phyloP scores from a whole-genome alignment of 2,329 filamentous ascomycete species.

The Diatrype stigma region DNA sequence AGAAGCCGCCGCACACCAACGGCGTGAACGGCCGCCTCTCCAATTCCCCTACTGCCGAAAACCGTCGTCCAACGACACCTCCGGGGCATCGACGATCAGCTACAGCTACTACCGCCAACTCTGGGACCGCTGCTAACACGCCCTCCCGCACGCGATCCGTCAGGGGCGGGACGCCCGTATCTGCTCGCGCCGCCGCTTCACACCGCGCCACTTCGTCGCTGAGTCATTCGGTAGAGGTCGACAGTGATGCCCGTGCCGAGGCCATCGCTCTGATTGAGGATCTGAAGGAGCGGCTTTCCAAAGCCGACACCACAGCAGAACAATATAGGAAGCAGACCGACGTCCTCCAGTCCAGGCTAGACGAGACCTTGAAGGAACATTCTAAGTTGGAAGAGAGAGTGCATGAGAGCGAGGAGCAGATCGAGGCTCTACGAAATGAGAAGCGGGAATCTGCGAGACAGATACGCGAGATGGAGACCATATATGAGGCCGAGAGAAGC shows the following conservation, averaged over 20 bases:
- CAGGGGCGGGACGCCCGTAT: conserved; percentile 62
- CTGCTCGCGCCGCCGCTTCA: conserved; percentile 66
- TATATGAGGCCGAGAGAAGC: conserved; percentile 86
- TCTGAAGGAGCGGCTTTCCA: conserved; percentile 75
- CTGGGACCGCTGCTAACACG: conserved; percentile 29
- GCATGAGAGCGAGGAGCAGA: conserved; percentile 80
- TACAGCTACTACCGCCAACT: conserved; percentile 38
- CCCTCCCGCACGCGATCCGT: conserved; percentile 61
- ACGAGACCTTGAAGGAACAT: conserved; percentile 81
- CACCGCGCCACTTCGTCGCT: conserved; percentile 52
- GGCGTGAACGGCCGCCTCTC: neutral
- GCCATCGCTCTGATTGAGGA: conserved; percentile 77
- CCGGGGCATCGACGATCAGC: neutral
- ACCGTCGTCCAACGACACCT: neutral
- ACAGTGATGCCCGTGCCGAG: conserved; percentile 75
- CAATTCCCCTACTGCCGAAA: neutral
- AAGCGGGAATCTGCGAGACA: conserved; percentile 79
- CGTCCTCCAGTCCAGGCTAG: conserved; percentile 77
- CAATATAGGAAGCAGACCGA: conserved; percentile 80
- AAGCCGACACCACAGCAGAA: conserved; percentile 73
- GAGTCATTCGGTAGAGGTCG: conserved; percentile 44
- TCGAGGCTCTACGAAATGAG: conserved; percentile 77
- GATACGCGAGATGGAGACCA: conserved; percentile 85
- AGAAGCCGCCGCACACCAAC: neutral
- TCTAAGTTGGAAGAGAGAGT: conserved; percentile 80